Base-by-base conservation (phyloP, 2,329 filamentous ascomycete species). In the Hypoxylon sp. region DNA sequence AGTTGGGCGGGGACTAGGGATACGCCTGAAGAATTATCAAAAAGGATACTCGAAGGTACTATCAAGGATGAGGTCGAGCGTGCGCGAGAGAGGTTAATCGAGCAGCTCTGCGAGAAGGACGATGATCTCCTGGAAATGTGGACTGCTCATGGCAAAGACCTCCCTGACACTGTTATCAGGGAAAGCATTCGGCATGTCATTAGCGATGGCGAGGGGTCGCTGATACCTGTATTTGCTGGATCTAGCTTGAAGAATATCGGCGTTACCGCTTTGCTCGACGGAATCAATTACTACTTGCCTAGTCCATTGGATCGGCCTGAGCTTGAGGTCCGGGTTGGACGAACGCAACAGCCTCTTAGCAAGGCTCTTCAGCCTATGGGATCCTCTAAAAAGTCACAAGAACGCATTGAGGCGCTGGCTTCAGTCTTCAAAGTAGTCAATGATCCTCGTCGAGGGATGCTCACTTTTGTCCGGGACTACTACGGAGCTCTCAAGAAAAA, bases 351-450 rank as follows among this genome's bases (percentile, higher is more conserved):
- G 1, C 73, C 75, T 27, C 73, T 85, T 15, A 73, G 76, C 24
- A 73, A 84, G 1, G 75, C 85, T 5, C 77, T 88, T 15, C 72
- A 78, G 19, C 66, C 75, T 17, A 60, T 73, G 7, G 63, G 72
- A 27, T 57, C 69, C 1, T 78, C 80, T 24, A 79, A 79, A 24
- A 83, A 82, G 67, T 76, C 79, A 7, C 77, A 80, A 11, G 67
- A 78, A 6, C 76, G 75, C 1, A 68, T 82, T 52, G 80, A 83
- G 7, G 82, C 85, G 5, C 81, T 89, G 2, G 86, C 89, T 27
- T 92, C 91, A 15, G 88, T 98, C 1, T 99, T 98, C 87, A 99
- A 99, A 80, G 96, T 98, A 5, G 93, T 96, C 70, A 92, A 95
- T 72, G 95, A 98, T 75, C 84, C 92, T 7, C 91, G 91, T 70